These are phyloP conservation scores for Apiospora pterosperma DNA, from an alignment of 2,329 filamentous ascomycete genomes.

Conservation along the genomic window DNA sequence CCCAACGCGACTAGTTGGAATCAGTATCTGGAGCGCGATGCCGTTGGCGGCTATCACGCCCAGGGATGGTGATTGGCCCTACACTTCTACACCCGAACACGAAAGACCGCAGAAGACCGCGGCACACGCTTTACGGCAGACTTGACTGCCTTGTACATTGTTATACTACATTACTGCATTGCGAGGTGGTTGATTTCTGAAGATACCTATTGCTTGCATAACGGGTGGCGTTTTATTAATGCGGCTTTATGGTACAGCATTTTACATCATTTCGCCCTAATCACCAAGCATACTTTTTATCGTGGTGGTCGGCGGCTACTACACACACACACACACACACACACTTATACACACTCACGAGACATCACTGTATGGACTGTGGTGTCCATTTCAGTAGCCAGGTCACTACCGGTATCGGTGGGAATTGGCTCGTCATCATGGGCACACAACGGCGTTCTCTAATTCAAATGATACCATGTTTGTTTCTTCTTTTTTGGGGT, in stretches of 20 bases:
- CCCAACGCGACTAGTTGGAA: constrained; percentile 74
- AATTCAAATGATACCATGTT: constrained; percentile 6
- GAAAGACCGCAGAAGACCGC: neutral
- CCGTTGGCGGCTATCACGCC: constrained; percentile 75
- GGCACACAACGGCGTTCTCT: constrained; percentile 6
- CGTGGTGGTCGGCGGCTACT: neutral
- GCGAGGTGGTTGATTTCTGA: constrained; percentile 28
- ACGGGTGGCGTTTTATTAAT: constrained; percentile 26
- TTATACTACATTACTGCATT: constrained; percentile 26
- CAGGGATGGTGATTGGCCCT: constrained; percentile 70
- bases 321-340: neutral
- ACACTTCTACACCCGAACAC: constrained; percentile 11
- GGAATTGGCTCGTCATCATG: neutral
- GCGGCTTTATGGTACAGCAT: neutral
- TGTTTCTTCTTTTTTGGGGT: neutral
- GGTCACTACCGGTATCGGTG: neutral
- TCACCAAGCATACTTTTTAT: neutral
- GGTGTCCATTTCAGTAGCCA: neutral
- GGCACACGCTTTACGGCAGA: constrained; percentile 9
- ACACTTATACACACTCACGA: neutral
- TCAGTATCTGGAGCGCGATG: constrained; percentile 79
- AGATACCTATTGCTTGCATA: constrained; percentile 30
- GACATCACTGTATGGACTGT: neutral
- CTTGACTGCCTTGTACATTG: constrained; percentile 25
- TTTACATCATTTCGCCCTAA: constrained; percentile 5